phyloP scores from a whole-genome alignment of 2,329 filamentous ascomycete genomes.

The Thermothelomyces thermophilus region DNA sequence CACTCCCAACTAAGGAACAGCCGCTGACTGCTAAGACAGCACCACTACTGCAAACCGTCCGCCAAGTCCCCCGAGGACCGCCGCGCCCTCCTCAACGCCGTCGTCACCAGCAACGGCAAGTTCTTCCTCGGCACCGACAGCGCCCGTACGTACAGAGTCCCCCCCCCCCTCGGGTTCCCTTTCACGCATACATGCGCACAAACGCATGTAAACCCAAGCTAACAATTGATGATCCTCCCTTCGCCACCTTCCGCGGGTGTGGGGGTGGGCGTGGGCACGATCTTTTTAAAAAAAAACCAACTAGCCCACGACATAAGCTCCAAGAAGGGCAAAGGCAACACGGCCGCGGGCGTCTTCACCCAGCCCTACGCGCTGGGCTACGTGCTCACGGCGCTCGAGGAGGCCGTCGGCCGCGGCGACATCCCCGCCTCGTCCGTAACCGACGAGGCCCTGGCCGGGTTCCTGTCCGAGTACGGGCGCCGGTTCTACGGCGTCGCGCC shows the following conservation, averaged over 20 bases:
- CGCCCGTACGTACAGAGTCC: constrained; percentile 48
- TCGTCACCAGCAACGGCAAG: constrained; percentile 52
- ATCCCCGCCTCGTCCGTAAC: constrained; percentile 46
- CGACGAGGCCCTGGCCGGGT: constrained; percentile 47
- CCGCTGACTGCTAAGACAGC: constrained; percentile 32
- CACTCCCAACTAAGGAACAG: too few relatives aligned
- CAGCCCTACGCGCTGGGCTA: constrained; percentile 58
- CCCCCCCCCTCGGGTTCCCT: not conserved
- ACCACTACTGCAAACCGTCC: constrained; percentile 73
- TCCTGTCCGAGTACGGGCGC: constrained; percentile 47
- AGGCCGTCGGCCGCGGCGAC: constrained; percentile 49
- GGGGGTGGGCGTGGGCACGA: too few relatives aligned
- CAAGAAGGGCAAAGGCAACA: constrained; percentile 51
- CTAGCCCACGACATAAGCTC: constrained; percentile 48
- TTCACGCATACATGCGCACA: too few relatives aligned
- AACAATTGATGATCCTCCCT: too few relatives aligned
- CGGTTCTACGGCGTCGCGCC: constrained; percentile 49
- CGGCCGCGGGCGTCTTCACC: constrained; percentile 72
- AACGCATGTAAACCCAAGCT: too few relatives aligned
- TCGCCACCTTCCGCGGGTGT: too few relatives aligned
- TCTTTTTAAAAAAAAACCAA: too few relatives aligned
- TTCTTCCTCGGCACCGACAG: constrained; percentile 71
- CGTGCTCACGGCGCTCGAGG: constrained; percentile 52
- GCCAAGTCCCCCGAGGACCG: constrained; percentile 67
- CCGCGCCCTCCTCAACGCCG: constrained; percentile 61